These are phyloP conservation scores for Suhomyces guaymorum DNA, from an alignment of 1,139 yeast species.

Conservation along the genomic window DNA sequence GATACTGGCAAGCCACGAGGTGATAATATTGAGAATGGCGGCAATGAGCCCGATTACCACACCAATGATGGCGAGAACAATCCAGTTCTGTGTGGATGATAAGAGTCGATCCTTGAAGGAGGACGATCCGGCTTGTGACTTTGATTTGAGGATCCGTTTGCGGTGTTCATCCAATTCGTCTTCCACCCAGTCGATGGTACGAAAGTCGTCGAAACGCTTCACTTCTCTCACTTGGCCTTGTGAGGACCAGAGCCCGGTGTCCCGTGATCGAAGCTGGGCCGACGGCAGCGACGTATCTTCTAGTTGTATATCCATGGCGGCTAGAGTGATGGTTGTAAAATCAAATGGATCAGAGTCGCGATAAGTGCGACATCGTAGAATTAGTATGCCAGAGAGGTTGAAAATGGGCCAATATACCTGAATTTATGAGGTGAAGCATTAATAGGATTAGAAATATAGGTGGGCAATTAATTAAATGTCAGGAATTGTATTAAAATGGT, in stretches of 20 bases:
- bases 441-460: too few relatives aligned
- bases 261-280: constrained; percentile 17
- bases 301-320: constrained; percentile 1
- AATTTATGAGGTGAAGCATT: too few relatives aligned
- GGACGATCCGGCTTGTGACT: constrained; percentile 15
- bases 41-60: constrained; percentile 78
- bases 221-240: constrained; percentile 39
- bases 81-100: constrained; percentile 67
- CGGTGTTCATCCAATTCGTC: constrained; percentile 66
- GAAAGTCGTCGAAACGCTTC: constrained; percentile 56
- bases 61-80: constrained; percentile 75
- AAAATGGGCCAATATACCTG: too few relatives aligned
- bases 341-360: too few relatives aligned
- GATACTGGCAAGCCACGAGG: constrained; percentile 83
- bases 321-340: too few relatives aligned
- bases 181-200: constrained; percentile 82
- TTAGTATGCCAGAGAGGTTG: too few relatives aligned
- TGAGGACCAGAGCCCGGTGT: constrained; percentile 42
- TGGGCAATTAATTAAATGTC: too few relatives aligned
- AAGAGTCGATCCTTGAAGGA: constrained; percentile 31
- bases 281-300: constrained; percentile 1
- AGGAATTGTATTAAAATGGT: too few relatives aligned
- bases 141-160: constrained; percentile 27
- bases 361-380: too few relatives aligned
- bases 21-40: constrained; percentile 72